Evolutionary conservation across 208 protist genomes (phyloP).

Genomic region (Vickermania ingenoplastis): DNA sequence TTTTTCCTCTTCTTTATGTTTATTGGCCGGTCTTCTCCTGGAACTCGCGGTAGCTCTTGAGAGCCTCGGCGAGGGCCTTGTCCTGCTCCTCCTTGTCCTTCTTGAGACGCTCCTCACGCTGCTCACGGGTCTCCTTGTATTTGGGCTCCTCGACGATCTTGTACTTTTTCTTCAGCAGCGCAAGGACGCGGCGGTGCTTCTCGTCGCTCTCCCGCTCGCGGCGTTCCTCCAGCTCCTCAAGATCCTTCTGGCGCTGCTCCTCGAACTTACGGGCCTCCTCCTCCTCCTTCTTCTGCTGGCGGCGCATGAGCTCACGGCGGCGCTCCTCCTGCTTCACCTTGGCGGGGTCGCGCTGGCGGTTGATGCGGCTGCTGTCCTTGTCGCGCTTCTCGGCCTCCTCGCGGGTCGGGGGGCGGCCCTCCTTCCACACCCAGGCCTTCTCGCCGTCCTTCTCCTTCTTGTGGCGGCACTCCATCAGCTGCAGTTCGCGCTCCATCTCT

Average conservation of each 20-base stretch:
- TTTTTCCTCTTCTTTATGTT: not conserved
- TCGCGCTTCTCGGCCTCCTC: constrained; percentile 23
- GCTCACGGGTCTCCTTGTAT: constrained; percentile 26
- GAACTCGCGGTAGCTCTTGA: constrained; percentile 4
- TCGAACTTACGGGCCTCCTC: constrained; percentile 28
- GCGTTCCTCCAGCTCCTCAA: constrained; percentile 31
- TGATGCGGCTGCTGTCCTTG: constrained; percentile 8
- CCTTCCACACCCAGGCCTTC: not conserved
- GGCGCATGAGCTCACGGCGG: not conserved
- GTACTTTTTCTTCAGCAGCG: constrained; percentile 51
- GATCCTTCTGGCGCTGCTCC: constrained; percentile 26
- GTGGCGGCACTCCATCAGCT: not conserved
- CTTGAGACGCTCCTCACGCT: constrained; percentile 16
- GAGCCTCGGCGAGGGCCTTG: constrained; percentile 9
- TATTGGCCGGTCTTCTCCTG: constrained; percentile 7
- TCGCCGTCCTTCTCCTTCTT: constrained; percentile 2
- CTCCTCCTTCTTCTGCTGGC: constrained; percentile 17
- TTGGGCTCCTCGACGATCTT: constrained; percentile 38
- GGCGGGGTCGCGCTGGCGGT: constrained; percentile 14
- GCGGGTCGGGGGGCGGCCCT: not conserved
- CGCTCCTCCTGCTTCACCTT: constrained; percentile 13
- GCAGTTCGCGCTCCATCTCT: not conserved
- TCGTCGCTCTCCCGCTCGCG: constrained; percentile 31
- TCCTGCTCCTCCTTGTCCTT: constrained; percentile 34
- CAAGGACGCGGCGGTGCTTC: constrained; percentile 29